A percentile compares a stretch with the other conserved stretches of the same genome.
phyloP scores from a whole-genome alignment of 2,329 filamentous ascomycete genomes.

The Dendryphion nanum region DNA sequence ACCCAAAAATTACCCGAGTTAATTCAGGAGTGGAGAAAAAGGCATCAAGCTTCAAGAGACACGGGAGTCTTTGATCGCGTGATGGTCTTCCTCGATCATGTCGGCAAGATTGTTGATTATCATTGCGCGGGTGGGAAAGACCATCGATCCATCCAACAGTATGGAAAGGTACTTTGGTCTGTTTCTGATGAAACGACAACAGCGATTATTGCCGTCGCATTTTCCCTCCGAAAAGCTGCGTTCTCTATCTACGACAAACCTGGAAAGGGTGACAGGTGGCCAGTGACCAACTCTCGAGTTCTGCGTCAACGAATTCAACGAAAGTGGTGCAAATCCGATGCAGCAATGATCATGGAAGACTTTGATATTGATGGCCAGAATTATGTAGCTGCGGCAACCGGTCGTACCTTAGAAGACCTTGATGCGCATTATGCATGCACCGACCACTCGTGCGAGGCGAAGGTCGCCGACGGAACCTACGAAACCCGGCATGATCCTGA shows the following conservation, averaged over 20 bases:
- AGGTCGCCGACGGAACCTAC: constrained; percentile 9
- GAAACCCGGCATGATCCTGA: constrained; percentile 7
- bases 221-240: constrained; percentile 10
- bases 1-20: constrained; percentile 8
- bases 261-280: constrained; percentile 7
- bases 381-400: constrained; percentile 9
- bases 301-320: constrained; percentile 10
- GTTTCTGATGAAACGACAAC: constrained; percentile 11
- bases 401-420: constrained; percentile 8
- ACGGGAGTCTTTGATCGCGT: constrained; percentile 4
- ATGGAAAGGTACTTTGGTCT: constrained; percentile 11
- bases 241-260: constrained; percentile 8
- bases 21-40: constrained; percentile 10
- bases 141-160: constrained; percentile 11
- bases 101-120: constrained; percentile 11
- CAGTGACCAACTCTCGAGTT: constrained; percentile 9
- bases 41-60: constrained; percentile 6
- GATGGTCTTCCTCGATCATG: constrained; percentile 7
- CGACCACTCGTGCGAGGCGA: constrained; percentile 11
- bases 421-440: constrained; percentile 11
- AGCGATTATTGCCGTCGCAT: constrained; percentile 10
- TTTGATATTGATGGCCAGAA: constrained; percentile 13
- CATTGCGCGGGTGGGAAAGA: constrained; percentile 9
- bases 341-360: constrained; percentile 15
- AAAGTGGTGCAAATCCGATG: constrained; percentile 14